phyloP scores from a whole-genome alignment of 352 stramenopile species.

The Phytophthora fragariae region DNA sequence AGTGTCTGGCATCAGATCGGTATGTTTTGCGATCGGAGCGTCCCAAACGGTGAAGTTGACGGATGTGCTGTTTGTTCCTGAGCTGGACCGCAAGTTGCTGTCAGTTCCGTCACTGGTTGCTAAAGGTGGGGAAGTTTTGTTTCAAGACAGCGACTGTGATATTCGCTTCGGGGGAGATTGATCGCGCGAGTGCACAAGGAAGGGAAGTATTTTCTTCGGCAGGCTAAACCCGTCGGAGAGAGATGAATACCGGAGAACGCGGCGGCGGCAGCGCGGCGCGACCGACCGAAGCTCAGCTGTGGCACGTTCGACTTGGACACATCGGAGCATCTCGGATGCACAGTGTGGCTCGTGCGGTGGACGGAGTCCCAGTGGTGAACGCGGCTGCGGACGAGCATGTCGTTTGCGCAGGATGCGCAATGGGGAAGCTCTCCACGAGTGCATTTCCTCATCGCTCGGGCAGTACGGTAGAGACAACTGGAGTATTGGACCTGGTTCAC shows the following conservation, averaged over 20 bases:
- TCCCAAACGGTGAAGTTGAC: not conserved
- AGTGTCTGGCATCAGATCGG: not conserved
- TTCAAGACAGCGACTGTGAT: no score
- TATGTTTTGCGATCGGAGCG: not conserved
- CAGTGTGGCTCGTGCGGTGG: not conserved
- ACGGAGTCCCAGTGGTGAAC: not conserved
- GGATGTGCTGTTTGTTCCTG: no score
- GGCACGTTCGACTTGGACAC: not conserved
- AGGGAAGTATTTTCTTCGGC: not conserved
- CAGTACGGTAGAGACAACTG: not conserved
- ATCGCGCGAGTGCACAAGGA: not conserved
- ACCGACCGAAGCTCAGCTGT: not conserved
- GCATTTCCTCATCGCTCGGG: no score
- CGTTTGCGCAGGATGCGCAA: not conserved
- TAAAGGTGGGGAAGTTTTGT: no score
- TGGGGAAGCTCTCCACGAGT: not conserved
- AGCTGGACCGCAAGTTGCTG: no score
- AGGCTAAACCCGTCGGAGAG: no score
- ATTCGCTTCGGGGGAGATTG: no score
- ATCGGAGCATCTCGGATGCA: not conserved
- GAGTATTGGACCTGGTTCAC: not conserved
- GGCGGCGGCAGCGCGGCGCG: no score
- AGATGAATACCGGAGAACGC: no score
- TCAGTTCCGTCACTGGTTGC: no score
- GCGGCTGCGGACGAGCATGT: not conserved